Evolutionary conservation across 805 yeast species (phyloP).

Genomic region (Ogataea kodamae): DNA sequence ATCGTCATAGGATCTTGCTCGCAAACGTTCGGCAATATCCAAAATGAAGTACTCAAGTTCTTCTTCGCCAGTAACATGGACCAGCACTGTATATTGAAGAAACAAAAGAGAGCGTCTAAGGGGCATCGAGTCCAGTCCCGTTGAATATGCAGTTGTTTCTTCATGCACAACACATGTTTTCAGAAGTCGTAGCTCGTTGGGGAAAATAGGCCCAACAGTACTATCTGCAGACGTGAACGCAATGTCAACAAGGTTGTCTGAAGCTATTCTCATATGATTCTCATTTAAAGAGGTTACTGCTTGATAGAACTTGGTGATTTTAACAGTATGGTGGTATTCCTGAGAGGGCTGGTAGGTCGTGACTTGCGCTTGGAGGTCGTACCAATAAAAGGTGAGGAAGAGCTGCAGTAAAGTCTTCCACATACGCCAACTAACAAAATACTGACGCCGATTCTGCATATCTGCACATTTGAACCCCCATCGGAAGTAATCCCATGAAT

Average conservation of each 20-base stretch:
- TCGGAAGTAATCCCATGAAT: conserved; percentile 27
- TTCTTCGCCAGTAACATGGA: not conserved
- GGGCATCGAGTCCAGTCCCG: conserved; percentile 15
- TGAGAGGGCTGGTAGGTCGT: not conserved
- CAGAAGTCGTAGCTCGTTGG: conserved; percentile 16
- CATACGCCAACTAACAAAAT: conserved; percentile 16
- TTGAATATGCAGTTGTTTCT: conserved; percentile 1
- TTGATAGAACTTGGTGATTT: conserved; percentile 6
- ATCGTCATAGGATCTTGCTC: conserved; percentile 6
- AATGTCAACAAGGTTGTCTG: conserved; percentile 13
- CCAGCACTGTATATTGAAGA: conserved; percentile 9
- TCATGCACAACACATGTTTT: conserved; percentile 4
- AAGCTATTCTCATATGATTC: conserved; percentile 10
- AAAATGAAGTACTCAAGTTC: conserved; percentile 7
- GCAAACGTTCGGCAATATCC: conserved; percentile 8
- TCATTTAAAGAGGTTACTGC: conserved; percentile 8
- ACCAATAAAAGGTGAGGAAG: conserved; percentile 7
- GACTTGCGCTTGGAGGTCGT: conserved; percentile 7
- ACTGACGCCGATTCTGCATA: conserved; percentile 10
- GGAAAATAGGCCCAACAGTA: conserved; percentile 13
- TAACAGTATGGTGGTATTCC: not conserved
- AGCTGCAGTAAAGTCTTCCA: conserved; percentile 18
- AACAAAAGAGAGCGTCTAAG: conserved; percentile 13
- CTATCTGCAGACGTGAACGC: conserved; percentile 14
- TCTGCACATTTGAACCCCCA: conserved; percentile 32